Conservation (phyloP, 176 grass and related monocot genomes). For the Hordeum marinum region DNA sequence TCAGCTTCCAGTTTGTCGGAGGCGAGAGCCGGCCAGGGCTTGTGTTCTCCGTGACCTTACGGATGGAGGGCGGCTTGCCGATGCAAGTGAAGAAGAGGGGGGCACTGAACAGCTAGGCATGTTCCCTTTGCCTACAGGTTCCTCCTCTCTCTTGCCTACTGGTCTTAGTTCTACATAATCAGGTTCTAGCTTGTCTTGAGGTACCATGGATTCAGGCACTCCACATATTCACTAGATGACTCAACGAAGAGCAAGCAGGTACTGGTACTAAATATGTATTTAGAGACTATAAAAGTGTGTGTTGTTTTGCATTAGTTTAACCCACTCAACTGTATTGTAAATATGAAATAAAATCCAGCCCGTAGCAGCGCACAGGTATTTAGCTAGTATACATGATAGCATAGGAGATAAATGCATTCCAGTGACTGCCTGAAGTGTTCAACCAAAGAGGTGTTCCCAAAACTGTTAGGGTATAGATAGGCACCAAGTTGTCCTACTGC, state of each 20-base stretch:
- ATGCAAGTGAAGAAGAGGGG: slow-evolving; percentile 33
- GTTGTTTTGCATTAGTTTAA: too few relatives aligned
- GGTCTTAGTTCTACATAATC: not conserved
- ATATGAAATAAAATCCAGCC: too few relatives aligned
- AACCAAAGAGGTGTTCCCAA: not conserved
- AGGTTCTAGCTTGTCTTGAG: not conserved
- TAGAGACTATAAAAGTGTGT: too few relatives aligned
- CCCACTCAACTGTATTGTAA: too few relatives aligned
- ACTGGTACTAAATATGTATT: not conserved
- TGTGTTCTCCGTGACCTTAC: slow-evolving; percentile 45
- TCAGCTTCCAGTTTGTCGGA: slow-evolving; percentile 26
- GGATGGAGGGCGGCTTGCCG: slow-evolving; percentile 55
- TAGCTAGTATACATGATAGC: not conserved
- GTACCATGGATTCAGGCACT: not conserved
- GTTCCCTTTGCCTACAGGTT: not conserved
- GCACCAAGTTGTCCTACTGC: not conserved
- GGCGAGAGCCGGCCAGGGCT: slow-evolving; percentile 14
- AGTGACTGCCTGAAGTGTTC: not conserved
- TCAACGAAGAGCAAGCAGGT: not conserved
- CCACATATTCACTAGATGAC: not conserved
- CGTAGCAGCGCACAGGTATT: too few relatives aligned
- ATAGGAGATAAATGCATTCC: not conserved
- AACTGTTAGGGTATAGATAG: not conserved
- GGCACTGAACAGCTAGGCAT: not conserved
- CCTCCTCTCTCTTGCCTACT: not conserved